Conservation (phyloP, 108 stramenopile genomes). For the Cylindrotheca closterium region DNA sequence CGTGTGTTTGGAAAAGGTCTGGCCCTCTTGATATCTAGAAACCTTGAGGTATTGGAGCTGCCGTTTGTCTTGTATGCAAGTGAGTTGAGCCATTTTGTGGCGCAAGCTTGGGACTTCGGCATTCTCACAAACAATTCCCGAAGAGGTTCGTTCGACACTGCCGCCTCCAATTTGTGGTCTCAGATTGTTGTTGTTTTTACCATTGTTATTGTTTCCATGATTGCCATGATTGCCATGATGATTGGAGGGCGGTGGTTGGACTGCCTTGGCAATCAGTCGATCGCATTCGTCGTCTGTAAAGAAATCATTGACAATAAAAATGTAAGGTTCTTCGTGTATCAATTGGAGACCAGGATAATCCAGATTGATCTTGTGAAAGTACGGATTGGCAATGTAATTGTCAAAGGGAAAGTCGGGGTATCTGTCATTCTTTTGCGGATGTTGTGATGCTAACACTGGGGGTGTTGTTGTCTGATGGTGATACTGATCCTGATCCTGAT, state of each 20-base stretch:
- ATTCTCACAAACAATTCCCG: slow-evolving; percentile 8
- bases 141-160: slow-evolving; percentile 6
- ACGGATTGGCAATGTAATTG: slow-evolving; percentile 16
- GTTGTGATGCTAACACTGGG: no score
- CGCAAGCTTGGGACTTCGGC: slow-evolving; percentile 14
- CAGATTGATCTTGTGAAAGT: slow-evolving; percentile 11
- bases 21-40: no score
- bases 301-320: slow-evolving; percentile 19
- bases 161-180: slow-evolving; percentile 20
- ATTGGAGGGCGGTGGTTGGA: no score
- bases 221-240: no score
- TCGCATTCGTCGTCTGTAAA: slow-evolving; percentile 17
- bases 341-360: slow-evolving; percentile 14
- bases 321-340: slow-evolving; percentile 21
- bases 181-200: neutral
- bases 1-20: no score
- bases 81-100: slow-evolving; percentile 2
- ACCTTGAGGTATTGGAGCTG: no score
- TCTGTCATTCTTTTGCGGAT: no score
- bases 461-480: no score
- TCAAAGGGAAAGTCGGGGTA: slow-evolving; percentile 19
- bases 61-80: neutral
- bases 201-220: neutral
- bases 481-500: no score
- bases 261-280: slow-evolving; percentile 3